Evolutionary conservation across 2,329 filamentous ascomycete species (phyloP), one percentile per base, ranked within the genome.

Genomic region (Septoria petroselini): DNA sequence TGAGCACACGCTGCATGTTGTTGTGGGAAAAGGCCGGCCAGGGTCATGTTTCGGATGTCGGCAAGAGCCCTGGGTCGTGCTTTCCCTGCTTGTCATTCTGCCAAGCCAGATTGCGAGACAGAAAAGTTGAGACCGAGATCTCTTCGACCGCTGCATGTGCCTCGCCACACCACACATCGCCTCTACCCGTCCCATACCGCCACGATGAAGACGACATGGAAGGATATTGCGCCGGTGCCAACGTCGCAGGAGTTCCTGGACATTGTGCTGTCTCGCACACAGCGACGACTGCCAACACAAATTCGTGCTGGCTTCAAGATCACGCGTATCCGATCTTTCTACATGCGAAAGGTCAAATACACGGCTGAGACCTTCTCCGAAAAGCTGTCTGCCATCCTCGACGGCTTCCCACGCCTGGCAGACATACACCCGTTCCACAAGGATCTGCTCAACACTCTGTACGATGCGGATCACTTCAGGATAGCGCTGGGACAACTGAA

Each of bases 331-430:
- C 80, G 91, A 73, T 86, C 82, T 41, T 97, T 97, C 75, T 97
- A 97, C 73, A 96, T 91, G 38, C 80, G 93, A 70, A 97, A 97
- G 74, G 91, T 96, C 79, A 97, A 97, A 74, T 98, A 90, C 74
- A 96, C 93, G 4, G 85, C 91, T 67, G 93, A 98, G 75, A 97
- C 91, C 34, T 96, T 96, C 72, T 84, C 84, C 59, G 93, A 98
- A 71, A 97, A 97, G 74, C 83, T 98, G 60, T 82, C 83, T 60
- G 81, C 84, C 53, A 96, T 96, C 65, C 83, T 97, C 65, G 88
- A 95, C 70, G 88, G 87, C 63, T 96, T 98, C 67, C 93, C 93
- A 48, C 83, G 91, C 51, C 79, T 98, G 47, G 84, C 89, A 68
- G 93, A 98, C 69, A 91, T 96, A 68, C 91, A 96, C 69, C 91